A percentile compares a stretch with the other conserved stretches of the same genome.
Conservation (phyloP, 768 basidiomycete species). For the Phaffia tasmanica region DNA sequence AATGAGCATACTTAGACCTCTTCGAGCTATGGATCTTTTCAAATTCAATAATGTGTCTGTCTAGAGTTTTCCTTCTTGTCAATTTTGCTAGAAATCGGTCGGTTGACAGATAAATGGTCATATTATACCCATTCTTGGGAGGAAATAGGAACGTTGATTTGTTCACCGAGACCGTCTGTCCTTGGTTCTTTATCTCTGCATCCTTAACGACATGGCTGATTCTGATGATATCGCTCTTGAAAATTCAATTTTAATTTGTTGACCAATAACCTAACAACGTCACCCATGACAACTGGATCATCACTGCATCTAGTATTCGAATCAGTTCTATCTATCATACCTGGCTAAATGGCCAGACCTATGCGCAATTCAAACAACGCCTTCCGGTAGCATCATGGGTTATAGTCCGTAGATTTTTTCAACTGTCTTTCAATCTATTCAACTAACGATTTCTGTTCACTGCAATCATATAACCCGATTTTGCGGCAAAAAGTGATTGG, state of each 20-base stretch:
- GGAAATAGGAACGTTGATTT: conserved; percentile 70
- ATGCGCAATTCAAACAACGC: conserved; percentile 61
- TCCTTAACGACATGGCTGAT: neutral
- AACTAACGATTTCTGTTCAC: neutral
- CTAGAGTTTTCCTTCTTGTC: neutral
- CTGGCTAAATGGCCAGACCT: conserved; percentile 85
- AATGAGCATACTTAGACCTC: conserved; percentile 79
- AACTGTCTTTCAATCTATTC: neutral
- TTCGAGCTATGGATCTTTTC: conserved; percentile 80
- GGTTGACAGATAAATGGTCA: too few species aligned
- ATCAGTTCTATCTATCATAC: conserved; percentile 78
- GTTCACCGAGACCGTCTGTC: conserved; percentile 83
- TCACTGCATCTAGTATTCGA: conserved; percentile 53
- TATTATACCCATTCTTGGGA: neutral
- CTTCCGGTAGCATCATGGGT: conserved; percentile 76
- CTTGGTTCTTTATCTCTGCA: neutral
- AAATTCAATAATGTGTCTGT: conserved; percentile 81
- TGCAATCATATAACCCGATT: neutral
- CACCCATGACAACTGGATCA: neutral
- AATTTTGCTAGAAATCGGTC: neutral
- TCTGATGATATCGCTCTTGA: neutral
- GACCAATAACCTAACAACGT: neutral
- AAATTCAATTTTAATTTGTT: neutral
- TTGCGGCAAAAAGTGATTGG: conserved; percentile 57
- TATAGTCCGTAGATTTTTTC: conserved; percentile 54